Evolutionary conservation across 192 early-diverging fungal genomes (phyloP), one percentile per base, ranked within the genome.

Genomic region (Coemansia sp.): DNA sequence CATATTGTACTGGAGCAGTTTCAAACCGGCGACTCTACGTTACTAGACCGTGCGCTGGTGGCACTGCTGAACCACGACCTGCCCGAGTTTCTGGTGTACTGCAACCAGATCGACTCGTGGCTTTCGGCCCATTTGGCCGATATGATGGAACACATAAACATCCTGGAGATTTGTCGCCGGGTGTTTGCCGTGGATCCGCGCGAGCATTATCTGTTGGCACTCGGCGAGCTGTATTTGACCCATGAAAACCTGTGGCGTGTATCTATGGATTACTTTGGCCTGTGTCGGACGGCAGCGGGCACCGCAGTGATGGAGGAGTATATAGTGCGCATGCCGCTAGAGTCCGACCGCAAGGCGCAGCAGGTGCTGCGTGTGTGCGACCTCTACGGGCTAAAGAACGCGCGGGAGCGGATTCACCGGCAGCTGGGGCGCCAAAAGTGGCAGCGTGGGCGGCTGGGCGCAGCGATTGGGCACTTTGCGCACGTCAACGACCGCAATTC

Each of bases 391-490:
- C 62, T 86, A 6, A 22, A 39, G 0, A 29, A 60, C 8, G 77
- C 75, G 0, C 8, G 23, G 4, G 60, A 58, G 22, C 63, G 74
- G 6, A 79, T 61, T 40, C 79, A 81, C 47, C 44, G 63, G 5
- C 64, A 62, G 45, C 52, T 82, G 34, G 86, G 69, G 21, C 66
- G 78, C 2, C 68, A 70, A 28, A 66, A 81, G 50, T 79, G 79
- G 58, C 67, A 66, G 30, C 73, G 67, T 2, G 85, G 84, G 0
- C 60, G 80, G 4, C 63, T 82, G 31, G 83, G 78, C 7, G 79
- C 82, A 28, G 87, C 87, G 0, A 79, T 88, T 30, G 70, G 49
- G 15, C 82, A 88, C 49, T 88, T 84, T 58, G 68, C 79, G 2
- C 60, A 70, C 36, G 83, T 77, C 0, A 45, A 36, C 4, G 85